Base-by-base conservation (phyloP, 2,329 filamentous ascomycete species). In the Hypoxylon sp. region DNA sequence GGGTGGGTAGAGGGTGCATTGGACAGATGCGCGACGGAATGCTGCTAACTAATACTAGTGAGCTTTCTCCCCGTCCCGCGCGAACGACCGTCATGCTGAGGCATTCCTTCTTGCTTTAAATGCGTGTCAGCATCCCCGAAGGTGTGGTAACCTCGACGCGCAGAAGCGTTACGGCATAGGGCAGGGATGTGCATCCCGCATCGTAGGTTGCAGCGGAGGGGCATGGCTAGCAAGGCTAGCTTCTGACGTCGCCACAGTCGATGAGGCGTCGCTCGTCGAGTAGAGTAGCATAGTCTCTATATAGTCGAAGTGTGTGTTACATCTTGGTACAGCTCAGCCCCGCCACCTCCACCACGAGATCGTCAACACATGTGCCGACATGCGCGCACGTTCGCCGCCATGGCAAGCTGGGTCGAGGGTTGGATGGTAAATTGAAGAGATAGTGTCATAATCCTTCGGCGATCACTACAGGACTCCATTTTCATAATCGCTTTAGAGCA, bases 171-270 rank as follows among this genome's bases (percentile, higher is more conserved):
- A 69, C 69, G 63, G 62, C 44, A 69, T 71, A 27, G 11, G 58
- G 69, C 51, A 71, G 40, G 58, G 69, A 71, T 71, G 8, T 44
- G 66, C 69, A 67, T 67, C 60, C 60, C 46, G 54, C 46, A 44
- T 66, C 62, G 46, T 51, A 55, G 42, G 44, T 54, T 11, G 40
- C 40, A 20, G 2, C n/a, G n/a, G n/a, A 44, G 8, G 51, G 51
- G 53, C 57, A 61, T 65, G 60, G 57, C 51, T 51, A 37, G 60
- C 56, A 55, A 50, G 57, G 37, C 49, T 53, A 25, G 53, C 56
- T 44, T 62, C 48, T 48, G 42, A 67, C 56, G 33, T 57, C 57
- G 51, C 57, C 49, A 54, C 64, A 44, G 6, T 25, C 17, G 6
- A 64, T 33, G 35, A 37, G 40, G 40, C 33, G 17, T 37, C 27